A percentile compares a stretch with the other conserved stretches of the same genome.
phyloP scores from a whole-genome alignment of 495 filamentous ascomycete genomes.

The Diplogelasinospora grovesii region DNA sequence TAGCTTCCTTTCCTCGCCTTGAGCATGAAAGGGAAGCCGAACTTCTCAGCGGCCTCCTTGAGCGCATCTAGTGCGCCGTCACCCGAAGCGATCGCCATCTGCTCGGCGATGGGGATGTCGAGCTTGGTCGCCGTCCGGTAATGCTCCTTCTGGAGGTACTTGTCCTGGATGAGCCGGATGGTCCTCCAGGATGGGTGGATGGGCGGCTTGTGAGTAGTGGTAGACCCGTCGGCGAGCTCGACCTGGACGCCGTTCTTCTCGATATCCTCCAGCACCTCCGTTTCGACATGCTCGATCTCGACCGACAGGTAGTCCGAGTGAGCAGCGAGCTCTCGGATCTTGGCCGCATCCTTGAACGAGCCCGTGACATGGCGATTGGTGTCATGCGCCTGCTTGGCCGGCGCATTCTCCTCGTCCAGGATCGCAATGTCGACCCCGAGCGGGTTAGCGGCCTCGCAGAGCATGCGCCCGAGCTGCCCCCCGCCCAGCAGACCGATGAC shows the following conservation, averaged over 20 bases:
- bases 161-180: slow-evolving; percentile 90
- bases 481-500: slow-evolving; percentile 40
- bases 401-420: slow-evolving; percentile 70
- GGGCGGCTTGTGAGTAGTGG: slow-evolving; percentile 36
- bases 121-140: slow-evolving; percentile 47
- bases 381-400: slow-evolving; percentile 86
- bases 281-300: slow-evolving; percentile 98
- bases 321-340: slow-evolving; percentile 69
- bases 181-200: slow-evolving; percentile 89
- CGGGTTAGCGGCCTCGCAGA: slow-evolving; percentile 84
- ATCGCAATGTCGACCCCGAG: slow-evolving; percentile 75
- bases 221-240: slow-evolving; percentile 31
- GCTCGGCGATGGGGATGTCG: slow-evolving; percentile 66
- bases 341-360: slow-evolving; percentile 73
- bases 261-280: slow-evolving; percentile 81
- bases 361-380: slow-evolving; percentile 69
- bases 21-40: slow-evolving; percentile 89
- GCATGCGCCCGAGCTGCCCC: slow-evolving; percentile 91
- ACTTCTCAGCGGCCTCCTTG: slow-evolving; percentile 51
- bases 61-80: slow-evolving; percentile 51
- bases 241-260: slow-evolving; percentile 51
- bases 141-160: slow-evolving; percentile 86
- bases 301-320: slow-evolving; percentile 81
- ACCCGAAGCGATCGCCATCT: slow-evolving; percentile 49
- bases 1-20: slow-evolving; percentile 92